Conservation (phyloP, 257 asterid genomes). For the Nicotiana paniculata region DNA sequence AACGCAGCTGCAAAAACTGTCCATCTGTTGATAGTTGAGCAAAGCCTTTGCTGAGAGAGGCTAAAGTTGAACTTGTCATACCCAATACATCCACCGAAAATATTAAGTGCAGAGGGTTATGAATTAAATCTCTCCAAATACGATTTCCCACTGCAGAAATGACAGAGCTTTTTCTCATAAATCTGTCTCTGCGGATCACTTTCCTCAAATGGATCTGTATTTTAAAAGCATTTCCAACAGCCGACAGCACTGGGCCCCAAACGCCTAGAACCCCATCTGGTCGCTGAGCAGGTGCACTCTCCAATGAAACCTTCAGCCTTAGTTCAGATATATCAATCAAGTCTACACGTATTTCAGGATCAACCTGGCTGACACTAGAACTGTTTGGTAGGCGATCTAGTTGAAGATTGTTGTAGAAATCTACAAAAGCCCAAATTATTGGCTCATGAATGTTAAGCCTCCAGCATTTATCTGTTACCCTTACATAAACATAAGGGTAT, state of each 20-base stretch:
- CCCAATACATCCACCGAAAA: slow-evolving; percentile 96
- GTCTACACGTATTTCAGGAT: slow-evolving; percentile 96
- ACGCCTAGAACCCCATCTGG: slow-evolving; percentile 93
- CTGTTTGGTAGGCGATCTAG: slow-evolving; percentile 67
- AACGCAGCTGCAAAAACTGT: slow-evolving; percentile 88
- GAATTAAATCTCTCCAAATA: slow-evolving; percentile 91
- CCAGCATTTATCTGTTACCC: slow-evolving; percentile 85
- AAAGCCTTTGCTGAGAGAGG: slow-evolving; percentile 96
- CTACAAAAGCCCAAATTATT: slow-evolving; percentile 88
- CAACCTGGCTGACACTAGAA: slow-evolving; percentile 83
- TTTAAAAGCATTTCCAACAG: slow-evolving; percentile 95
- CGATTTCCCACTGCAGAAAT: slow-evolving; percentile 70
- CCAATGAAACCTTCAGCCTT: slow-evolving; percentile 80
- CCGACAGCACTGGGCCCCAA: slow-evolving; percentile 96
- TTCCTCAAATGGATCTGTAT: slow-evolving; percentile 91
- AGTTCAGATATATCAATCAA: slow-evolving; percentile 90
- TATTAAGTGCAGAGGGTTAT: slow-evolving; percentile 85
- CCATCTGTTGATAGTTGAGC: slow-evolving; percentile 99
- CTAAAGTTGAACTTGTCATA: slow-evolving; percentile 94
- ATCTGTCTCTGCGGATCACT: slow-evolving; percentile 79
- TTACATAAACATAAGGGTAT: slow-evolving; percentile 72
- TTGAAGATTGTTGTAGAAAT: slow-evolving; percentile 74
- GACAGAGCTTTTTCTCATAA: slow-evolving; percentile 84
- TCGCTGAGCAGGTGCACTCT: slow-evolving; percentile 86
- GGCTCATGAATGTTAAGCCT: slow-evolving; percentile 94